Evolutionary conservation across 2,329 filamentous ascomycete species (phyloP).

Genomic region (Pseudogymnoascus sp.): DNA sequence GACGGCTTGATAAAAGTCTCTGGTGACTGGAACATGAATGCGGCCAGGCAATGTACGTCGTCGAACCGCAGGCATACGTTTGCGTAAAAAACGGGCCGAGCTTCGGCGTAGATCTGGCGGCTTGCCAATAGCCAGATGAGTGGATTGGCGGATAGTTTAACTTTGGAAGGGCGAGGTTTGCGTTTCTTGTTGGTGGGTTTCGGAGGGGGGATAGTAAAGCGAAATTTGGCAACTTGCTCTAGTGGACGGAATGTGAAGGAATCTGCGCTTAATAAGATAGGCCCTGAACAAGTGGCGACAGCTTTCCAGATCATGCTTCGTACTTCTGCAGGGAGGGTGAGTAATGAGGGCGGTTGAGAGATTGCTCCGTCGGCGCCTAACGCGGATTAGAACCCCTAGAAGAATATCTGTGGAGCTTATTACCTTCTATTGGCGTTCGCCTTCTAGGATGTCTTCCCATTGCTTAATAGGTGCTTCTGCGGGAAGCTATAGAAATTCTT

Average conservation of each 20-base stretch:
- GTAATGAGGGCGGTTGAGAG: neutral
- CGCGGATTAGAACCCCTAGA: neutral
- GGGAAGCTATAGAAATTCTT: neutral
- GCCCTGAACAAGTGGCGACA: neutral
- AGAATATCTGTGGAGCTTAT: neutral
- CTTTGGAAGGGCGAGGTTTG: neutral
- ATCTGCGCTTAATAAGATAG: neutral
- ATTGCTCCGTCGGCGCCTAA: neutral
- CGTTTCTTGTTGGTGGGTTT: neutral
- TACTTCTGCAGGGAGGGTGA: neutral
- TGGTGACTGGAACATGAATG: neutral
- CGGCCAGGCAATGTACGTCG: neutral
- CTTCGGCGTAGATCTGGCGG: neutral
- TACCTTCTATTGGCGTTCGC: neutral
- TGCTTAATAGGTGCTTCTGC: neutral
- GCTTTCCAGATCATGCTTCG: conserved; percentile 1
- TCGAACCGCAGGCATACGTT: neutral
- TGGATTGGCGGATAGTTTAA: neutral
- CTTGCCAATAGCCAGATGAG: neutral
- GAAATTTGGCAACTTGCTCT: neutral
- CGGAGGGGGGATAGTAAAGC: neutral
- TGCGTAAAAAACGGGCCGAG: neutral
- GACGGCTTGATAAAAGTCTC: neutral
- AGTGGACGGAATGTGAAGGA: neutral
- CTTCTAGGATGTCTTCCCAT: neutral